Conservation (phyloP, 441 rosid species). For the Geranium incanum region DNA sequence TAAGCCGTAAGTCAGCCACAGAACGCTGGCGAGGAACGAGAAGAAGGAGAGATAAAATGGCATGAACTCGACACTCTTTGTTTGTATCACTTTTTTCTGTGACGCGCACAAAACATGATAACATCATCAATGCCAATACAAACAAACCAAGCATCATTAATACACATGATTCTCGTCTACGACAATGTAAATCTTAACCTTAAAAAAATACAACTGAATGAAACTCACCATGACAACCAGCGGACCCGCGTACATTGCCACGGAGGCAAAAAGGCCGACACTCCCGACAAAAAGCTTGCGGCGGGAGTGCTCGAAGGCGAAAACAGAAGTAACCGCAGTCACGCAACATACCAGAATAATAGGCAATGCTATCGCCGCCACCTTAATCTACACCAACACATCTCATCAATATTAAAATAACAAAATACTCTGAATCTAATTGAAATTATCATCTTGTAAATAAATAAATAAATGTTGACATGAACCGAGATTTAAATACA, state of each 20-base stretch:
- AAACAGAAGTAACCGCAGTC: slow-evolving; percentile 34
- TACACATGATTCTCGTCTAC: not conserved
- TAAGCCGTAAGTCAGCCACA: slow-evolving; percentile 70
- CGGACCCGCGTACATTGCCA: slow-evolving; percentile 73
- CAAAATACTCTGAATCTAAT: too few relatives aligned
- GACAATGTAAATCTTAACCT: too few relatives aligned
- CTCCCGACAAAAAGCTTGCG: slow-evolving; percentile 57
- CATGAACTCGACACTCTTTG: slow-evolving; percentile 86
- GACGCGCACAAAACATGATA: not conserved
- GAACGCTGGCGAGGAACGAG: slow-evolving; percentile 59
- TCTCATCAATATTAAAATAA: too few relatives aligned
- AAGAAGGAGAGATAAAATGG: slow-evolving; percentile 73
- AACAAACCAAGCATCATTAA: not conserved
- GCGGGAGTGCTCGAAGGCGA: slow-evolving; percentile 45
- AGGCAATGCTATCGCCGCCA: slow-evolving; percentile 28
- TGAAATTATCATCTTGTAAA: too few relatives aligned
- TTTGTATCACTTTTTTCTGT: slow-evolving; percentile 65
- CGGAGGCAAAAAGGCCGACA: slow-evolving; percentile 50
- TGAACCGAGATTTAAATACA: not conserved
- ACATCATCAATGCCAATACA: not conserved
- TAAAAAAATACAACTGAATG: too few relatives aligned
- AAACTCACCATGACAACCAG: slow-evolving; percentile 59
- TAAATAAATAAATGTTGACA: too few relatives aligned
- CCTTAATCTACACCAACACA: slow-evolving; percentile 43
- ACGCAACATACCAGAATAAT: slow-evolving; percentile 30